These are phyloP conservation scores for Circinella umbellata DNA, from an alignment of 371 early-diverging fungal species.

Conservation along the genomic window DNA sequence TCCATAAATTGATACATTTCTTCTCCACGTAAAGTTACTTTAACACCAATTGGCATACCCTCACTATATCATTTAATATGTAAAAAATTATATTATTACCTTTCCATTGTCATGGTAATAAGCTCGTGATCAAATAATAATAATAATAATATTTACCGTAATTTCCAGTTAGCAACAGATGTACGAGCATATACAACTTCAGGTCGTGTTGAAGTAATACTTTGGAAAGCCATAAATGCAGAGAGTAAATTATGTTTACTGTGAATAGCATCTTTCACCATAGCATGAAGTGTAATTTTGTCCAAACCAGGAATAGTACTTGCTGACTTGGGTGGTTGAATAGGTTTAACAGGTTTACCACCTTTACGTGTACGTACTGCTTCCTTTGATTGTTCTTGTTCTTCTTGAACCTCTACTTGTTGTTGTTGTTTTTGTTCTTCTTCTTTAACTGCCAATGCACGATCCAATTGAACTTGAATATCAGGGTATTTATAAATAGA, in stretches of 20 bases:
- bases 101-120: not conserved
- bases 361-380: slow-evolving; percentile 55
- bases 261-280: slow-evolving; percentile 82
- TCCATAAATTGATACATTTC: slow-evolving; percentile 95
- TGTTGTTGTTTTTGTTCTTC: slow-evolving; percentile 3
- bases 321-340: slow-evolving; percentile 51
- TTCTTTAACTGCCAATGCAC: slow-evolving; percentile 24
- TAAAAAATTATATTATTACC: not conserved
- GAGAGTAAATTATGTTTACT: slow-evolving; percentile 90
- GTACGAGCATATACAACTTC: slow-evolving; percentile 81
- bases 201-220: slow-evolving; percentile 85
- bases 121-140: too few relatives aligned
- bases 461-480: slow-evolving; percentile 41
- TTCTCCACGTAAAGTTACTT: slow-evolving; percentile 80
- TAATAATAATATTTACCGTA: slow-evolving; percentile 66
- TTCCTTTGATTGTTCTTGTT: slow-evolving; percentile 7
- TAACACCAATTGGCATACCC: slow-evolving; percentile 91
- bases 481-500: slow-evolving; percentile 44
- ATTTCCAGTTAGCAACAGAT: slow-evolving; percentile 84
- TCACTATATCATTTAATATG: slow-evolving; percentile 35
- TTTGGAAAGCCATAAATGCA: slow-evolving; percentile 90
- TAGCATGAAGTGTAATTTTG: slow-evolving; percentile 76
- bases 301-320: slow-evolving; percentile 67
- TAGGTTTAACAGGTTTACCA: slow-evolving; percentile 63
- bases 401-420: not conserved